Conservation (phyloP, 2,329 filamentous ascomycete genomes). For the Arthrobotrys pseudoclavata region DNA sequence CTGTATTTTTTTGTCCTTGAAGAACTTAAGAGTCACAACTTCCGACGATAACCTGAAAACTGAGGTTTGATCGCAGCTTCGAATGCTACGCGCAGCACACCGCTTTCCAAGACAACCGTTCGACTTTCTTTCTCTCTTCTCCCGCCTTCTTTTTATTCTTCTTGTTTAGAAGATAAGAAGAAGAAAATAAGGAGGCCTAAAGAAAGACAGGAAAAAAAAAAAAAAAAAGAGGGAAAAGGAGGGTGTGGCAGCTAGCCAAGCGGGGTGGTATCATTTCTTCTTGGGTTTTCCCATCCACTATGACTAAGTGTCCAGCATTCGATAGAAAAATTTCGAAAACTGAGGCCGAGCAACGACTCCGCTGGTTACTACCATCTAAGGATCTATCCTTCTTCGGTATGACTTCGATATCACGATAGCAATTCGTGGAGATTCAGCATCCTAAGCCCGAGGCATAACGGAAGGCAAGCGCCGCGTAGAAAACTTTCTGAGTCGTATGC, state of each 20-base stretch:
- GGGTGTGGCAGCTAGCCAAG: too few species aligned
- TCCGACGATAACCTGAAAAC: too few species aligned
- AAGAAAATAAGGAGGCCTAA: too few species aligned
- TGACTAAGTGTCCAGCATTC: not conserved
- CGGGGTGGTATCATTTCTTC: too few species aligned
- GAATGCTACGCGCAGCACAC: not conserved
- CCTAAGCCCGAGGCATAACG: not conserved
- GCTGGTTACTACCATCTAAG: not conserved
- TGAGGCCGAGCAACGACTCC: not conserved
- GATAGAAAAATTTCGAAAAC: not conserved
- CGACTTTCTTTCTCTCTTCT: too few species aligned
- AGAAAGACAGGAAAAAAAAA: too few species aligned
- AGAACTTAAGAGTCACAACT: too few species aligned
- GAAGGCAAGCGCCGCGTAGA: not conserved
- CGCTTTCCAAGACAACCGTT: not conserved
- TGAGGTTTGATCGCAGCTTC: too few species aligned
- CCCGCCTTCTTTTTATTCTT: too few species aligned
- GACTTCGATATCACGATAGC: not conserved
- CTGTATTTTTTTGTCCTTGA: too few species aligned
- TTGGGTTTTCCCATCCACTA: not conserved
- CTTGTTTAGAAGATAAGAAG: too few species aligned
- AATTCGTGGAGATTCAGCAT: not conserved
- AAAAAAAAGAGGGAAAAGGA: too few species aligned
- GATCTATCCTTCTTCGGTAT: not conserved
- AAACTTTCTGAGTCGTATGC: not conserved